Conservation (phyloP, 129 eudicot genomes). For the Flaveria linearis region DNA sequence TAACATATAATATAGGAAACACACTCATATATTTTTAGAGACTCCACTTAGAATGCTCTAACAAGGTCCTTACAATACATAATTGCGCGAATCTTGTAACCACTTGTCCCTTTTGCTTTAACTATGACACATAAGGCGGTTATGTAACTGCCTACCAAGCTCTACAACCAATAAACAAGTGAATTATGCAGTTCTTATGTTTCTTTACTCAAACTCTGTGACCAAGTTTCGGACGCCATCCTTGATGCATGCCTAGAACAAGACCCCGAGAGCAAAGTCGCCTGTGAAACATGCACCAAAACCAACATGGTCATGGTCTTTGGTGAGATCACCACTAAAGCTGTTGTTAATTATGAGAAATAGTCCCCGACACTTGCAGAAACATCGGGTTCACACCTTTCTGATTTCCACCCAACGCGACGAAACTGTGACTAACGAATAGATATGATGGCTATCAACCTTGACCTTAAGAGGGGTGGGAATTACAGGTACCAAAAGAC, state of each 20-base stretch:
- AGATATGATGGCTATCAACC: constrained; percentile 67
- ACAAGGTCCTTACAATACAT: background rate
- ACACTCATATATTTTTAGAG: no score
- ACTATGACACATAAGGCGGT: background rate
- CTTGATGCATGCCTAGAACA: constrained; percentile 69
- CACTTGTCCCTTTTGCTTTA: background rate
- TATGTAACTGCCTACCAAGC: no score
- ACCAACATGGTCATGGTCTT: constrained; percentile 70
- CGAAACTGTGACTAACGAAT: constrained; percentile 55
- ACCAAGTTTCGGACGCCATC: constrained; percentile 66
- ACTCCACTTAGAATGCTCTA: no score
- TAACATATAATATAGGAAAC: no score
- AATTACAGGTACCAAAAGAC: constrained; percentile 78
- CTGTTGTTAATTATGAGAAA: constrained; percentile 52
- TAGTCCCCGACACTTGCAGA: constrained; percentile 62
- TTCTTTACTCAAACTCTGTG: constrained; percentile 43
- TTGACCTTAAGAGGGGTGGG: constrained; percentile 69
- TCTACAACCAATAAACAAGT: no score
- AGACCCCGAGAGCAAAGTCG: constrained; percentile 66
- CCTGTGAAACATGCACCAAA: constrained; percentile 65
- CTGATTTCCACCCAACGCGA: constrained; percentile 69
- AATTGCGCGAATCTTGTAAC: background rate
- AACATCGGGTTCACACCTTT: constrained; percentile 63
- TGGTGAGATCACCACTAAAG: constrained; percentile 69
- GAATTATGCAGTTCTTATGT: background rate